Conservation (phyloP, 2,329 filamentous ascomycete genomes). For the Ceratocystis harringtonii region DNA sequence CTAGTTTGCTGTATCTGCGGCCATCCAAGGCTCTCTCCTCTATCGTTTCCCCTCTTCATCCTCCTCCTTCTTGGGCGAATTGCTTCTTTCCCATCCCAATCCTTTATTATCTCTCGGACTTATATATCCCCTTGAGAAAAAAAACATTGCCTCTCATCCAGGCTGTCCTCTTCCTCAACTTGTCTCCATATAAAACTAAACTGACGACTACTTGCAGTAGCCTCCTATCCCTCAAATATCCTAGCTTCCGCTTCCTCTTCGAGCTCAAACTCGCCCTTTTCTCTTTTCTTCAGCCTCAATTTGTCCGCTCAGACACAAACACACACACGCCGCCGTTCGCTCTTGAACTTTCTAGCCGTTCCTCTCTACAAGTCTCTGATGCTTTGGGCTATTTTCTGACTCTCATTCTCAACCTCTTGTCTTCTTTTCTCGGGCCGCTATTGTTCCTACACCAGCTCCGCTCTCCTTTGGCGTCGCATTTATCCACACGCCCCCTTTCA, state of each 20-base stretch:
- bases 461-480: neutral
- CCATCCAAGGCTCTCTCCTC: neutral
- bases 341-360: neutral
- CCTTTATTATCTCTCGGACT: neutral
- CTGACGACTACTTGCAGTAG: neutral
- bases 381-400: conserved; percentile 7
- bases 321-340: neutral
- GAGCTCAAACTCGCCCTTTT: conserved; percentile 1
- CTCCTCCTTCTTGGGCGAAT: conserved; percentile 1
- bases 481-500: conserved; percentile 3
- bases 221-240: neutral
- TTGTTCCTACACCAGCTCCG: neutral
- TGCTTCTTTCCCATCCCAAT: conserved; percentile 1
- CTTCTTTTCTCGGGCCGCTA: neutral
- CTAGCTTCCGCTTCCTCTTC: neutral
- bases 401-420: conserved; percentile 3
- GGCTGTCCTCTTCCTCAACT: neutral
- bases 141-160: neutral
- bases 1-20: neutral
- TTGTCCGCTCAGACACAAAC: neutral
- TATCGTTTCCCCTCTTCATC: neutral
- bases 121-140: neutral
- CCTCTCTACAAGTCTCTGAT: conserved; percentile 1
- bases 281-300: neutral
- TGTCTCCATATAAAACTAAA: conserved; percentile 5